A percentile compares a stretch with the other conserved stretches of the same genome.
Conservation (phyloP, 257 asterid species). For the Nicotiana obtusifolia region DNA sequence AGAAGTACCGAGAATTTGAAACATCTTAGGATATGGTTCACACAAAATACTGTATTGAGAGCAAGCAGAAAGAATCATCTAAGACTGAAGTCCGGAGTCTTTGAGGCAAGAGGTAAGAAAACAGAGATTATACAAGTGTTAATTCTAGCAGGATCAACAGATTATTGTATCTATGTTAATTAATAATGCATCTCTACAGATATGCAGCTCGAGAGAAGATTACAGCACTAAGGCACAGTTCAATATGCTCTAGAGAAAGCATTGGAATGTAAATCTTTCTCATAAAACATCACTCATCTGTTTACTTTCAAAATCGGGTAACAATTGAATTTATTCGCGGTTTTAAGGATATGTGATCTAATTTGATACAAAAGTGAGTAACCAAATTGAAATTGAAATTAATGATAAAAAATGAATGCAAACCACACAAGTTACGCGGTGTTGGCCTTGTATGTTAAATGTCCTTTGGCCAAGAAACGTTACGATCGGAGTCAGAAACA, state of each 20-base stretch:
- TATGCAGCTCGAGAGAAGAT: constrained; percentile 63
- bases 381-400: no score
- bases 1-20: neutral
- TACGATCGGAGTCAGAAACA: no score
- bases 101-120: constrained; percentile 70
- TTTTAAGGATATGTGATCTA: no score
- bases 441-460: no score
- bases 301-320: no score
- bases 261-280: constrained; percentile 56
- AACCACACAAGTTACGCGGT: no score
- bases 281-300: constrained; percentile 22
- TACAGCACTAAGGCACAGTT: constrained; percentile 65
- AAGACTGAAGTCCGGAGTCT: constrained; percentile 39
- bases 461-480: no score
- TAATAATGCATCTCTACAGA: constrained; percentile 26
- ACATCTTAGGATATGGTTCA: constrained; percentile 12
- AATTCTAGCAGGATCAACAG: neutral
- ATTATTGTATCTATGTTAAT: neutral
- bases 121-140: neutral
- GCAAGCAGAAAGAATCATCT: constrained; percentile 42
- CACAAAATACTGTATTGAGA: constrained; percentile 23
- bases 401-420: no score
- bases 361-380: no score
- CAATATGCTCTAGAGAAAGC: constrained; percentile 75
- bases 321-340: no score